phyloP scores from a whole-genome alignment of 148 eudicot species.

The Mesembryanthemum crystallinum region DNA sequence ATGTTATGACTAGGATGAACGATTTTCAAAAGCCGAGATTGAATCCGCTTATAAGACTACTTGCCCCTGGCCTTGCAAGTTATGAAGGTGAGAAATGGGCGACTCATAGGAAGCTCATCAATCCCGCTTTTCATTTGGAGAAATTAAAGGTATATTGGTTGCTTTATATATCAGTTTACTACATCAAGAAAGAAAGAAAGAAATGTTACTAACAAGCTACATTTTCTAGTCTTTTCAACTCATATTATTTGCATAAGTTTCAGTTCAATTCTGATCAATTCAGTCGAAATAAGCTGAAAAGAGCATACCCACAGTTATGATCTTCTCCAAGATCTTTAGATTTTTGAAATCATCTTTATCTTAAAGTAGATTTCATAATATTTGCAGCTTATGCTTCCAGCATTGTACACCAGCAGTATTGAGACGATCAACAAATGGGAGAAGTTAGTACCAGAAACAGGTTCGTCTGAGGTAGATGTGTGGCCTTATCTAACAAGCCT shows the following conservation, averaged over 20 bases:
- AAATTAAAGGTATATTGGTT: conserved; percentile 45
- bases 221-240: no score
- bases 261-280: no score
- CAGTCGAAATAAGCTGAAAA: no score
- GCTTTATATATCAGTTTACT: neutral
- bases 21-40: conserved; percentile 32
- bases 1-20: conserved; percentile 22
- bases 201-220: no score
- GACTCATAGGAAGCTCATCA: conserved; percentile 42
- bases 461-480: conserved; percentile 41
- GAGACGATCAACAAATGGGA: conserved; percentile 45
- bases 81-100: conserved; percentile 51
- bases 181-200: neutral
- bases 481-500: conserved; percentile 41
- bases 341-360: no score
- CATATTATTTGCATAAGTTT: no score
- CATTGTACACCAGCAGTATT: conserved; percentile 29
- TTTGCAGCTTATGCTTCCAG: conserved; percentile 40
- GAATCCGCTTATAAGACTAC: conserved; percentile 31
- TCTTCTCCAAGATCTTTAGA: no score
- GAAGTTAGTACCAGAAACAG: conserved; percentile 15
- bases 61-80: conserved; percentile 38
- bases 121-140: conserved; percentile 52
- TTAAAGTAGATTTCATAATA: neutral
- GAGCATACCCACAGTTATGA: no score